Percentiles rank a stretch among this genome's conserved stretches.
Conservation (phyloP, 2,329 filamentous ascomycete genomes). For the Juglanconis juglandina region DNA sequence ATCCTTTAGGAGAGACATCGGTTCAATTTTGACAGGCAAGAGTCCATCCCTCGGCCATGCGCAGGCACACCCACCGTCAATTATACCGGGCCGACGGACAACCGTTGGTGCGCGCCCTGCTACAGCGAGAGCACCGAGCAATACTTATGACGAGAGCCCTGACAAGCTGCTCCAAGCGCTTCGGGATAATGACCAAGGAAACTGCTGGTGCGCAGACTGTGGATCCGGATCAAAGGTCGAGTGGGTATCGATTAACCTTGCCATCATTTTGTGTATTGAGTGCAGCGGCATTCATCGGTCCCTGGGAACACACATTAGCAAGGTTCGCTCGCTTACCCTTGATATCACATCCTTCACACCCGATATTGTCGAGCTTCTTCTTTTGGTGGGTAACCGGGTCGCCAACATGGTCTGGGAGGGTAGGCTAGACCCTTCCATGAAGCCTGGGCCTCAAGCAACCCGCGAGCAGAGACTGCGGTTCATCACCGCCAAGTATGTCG, state of each 20-base stretch:
- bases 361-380: constrained; percentile 90
- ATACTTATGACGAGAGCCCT: constrained; percentile 74
- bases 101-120: constrained; percentile 86
- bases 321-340: constrained; percentile 89
- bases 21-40: constrained; percentile 89
- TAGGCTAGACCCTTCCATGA: constrained; percentile 68
- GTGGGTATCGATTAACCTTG: constrained; percentile 98
- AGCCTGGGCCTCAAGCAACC: constrained; percentile 73
- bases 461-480: constrained; percentile 90
- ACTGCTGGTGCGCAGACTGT: constrained; percentile 92
- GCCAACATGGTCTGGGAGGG: constrained; percentile 98
- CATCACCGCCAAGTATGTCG: constrained; percentile 92
- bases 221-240: constrained; percentile 89
- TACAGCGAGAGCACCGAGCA: constrained; percentile 52
- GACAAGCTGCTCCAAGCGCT: constrained; percentile 84
- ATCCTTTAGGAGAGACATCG: constrained; percentile 77
- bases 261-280: constrained; percentile 94
- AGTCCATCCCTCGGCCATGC: constrained; percentile 64
- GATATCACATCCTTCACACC: constrained; percentile 95
- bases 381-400: constrained; percentile 88
- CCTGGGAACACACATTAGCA: constrained; percentile 94
- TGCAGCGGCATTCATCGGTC: constrained; percentile 97
- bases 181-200: constrained; percentile 86
- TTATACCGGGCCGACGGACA: constrained; percentile 74
- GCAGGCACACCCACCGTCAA: constrained; percentile 45